Conservation (phyloP, 768 basidiomycete species). For the Psilocybe azurescens region DNA sequence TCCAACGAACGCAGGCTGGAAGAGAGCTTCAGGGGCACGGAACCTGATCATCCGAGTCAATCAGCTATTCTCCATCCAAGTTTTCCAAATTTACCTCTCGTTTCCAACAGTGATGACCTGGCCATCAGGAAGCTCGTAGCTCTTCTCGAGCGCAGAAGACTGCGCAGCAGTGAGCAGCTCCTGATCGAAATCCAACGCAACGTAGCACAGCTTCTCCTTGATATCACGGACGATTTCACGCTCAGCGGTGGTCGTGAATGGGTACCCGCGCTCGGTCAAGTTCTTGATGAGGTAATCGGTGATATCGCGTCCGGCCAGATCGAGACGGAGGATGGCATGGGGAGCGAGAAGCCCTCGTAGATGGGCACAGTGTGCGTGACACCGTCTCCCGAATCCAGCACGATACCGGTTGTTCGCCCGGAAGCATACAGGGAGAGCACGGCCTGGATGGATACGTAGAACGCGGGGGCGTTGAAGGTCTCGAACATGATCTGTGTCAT, state of each 20-base stretch:
- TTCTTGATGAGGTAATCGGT: constrained; percentile 86
- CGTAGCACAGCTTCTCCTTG: constrained; percentile 97
- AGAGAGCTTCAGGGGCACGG: constrained; percentile 93
- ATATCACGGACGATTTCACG: constrained; percentile 96
- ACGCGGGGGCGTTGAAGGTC: constrained; percentile 92
- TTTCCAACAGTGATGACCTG: constrained; percentile 96
- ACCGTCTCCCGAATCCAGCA: constrained; percentile 96
- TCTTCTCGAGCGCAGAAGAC: constrained; percentile 90
- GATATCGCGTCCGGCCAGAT: constrained; percentile 92
- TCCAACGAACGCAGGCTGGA: constrained; percentile 91
- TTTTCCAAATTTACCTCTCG: constrained; percentile 73
- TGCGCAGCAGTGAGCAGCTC: constrained; percentile 91
- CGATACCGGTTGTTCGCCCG: constrained; percentile 94
- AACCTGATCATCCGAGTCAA: constrained; percentile 63
- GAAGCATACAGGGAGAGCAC: constrained; percentile 92
- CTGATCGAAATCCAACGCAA: constrained; percentile 93
- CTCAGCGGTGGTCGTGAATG: constrained; percentile 93
- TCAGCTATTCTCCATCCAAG: constrained; percentile 39
- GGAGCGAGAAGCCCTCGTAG: constrained; percentile 92
- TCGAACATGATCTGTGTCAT: constrained; percentile 98
- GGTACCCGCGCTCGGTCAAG: constrained; percentile 89
- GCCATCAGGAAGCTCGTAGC: constrained; percentile 90
- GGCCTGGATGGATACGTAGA: constrained; percentile 93
- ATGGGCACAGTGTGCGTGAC: constrained; percentile 96
- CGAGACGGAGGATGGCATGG: constrained; percentile 91